A percentile compares a stretch with the other conserved stretches of the same genome.
phyloP scores from a whole-genome alignment of 352 stramenopile species.

The Pilasporangium apinafurcum region DNA sequence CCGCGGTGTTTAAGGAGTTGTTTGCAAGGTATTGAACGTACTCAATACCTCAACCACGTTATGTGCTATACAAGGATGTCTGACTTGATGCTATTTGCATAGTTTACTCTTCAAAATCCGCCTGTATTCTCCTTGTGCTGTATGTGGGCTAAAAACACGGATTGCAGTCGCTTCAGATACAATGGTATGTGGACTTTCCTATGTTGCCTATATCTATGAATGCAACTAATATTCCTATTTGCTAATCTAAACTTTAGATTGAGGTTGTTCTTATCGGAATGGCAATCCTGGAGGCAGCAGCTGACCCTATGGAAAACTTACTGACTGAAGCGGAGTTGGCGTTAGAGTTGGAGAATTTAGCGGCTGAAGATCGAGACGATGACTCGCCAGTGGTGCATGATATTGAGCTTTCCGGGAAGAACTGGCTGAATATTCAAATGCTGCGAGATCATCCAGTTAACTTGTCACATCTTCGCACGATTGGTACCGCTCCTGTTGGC shows the following conservation, averaged over 20 bases:
- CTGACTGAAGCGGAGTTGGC: conserved; percentile 33
- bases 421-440: conserved; percentile 35
- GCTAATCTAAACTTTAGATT: conserved; percentile 29
- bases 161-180: conserved; percentile 70
- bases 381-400: conserved; percentile 16
- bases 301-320: conserved; percentile 38
- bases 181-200: conserved; percentile 34
- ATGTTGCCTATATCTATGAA: neutral
- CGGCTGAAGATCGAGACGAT: conserved; percentile 8
- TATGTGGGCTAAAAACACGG: conserved; percentile 77
- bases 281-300: conserved; percentile 57
- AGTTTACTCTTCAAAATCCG: conserved; percentile 70
- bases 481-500: conserved; percentile 9
- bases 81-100: neutral
- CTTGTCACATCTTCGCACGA: conserved; percentile 26
- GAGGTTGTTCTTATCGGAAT: conserved; percentile 83
- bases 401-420: conserved; percentile 25
- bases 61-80: neutral
- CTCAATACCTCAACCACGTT: neutral
- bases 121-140: conserved; percentile 73
- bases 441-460: conserved; percentile 22
- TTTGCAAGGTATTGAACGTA: conserved; percentile 56
- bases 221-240: neutral
- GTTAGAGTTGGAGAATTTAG: conserved; percentile 24
- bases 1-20: conserved; percentile 79